These are phyloP conservation scores for Rhodofomes roseus DNA, from an alignment of 1,284 basidiomycete genomes.

Conservation along the genomic window DNA sequence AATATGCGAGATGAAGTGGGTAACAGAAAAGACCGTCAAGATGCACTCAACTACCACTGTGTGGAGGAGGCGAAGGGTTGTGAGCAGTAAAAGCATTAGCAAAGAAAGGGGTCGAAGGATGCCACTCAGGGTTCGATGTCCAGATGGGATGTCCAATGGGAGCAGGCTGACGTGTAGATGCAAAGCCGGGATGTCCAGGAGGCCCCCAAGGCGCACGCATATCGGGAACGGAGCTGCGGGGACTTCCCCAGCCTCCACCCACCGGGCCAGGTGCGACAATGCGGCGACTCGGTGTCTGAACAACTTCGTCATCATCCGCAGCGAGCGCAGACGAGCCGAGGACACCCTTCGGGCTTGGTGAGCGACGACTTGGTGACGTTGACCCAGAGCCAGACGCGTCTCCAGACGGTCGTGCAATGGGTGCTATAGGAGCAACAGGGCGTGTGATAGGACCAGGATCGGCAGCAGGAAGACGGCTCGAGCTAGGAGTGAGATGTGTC, in stretches of 20 bases:
- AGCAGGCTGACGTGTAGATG: slow-evolving; percentile 33
- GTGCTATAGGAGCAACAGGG: slow-evolving; percentile 43
- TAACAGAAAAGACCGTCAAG: slow-evolving; percentile 22
- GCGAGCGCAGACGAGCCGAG: slow-evolving; percentile 73
- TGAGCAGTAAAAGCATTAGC: slow-evolving; percentile 42
- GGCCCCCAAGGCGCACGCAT: slow-evolving; percentile 42
- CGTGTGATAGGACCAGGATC: slow-evolving; percentile 62
- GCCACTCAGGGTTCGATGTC: slow-evolving; percentile 43
- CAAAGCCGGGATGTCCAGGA: slow-evolving; percentile 27
- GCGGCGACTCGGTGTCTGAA: slow-evolving; percentile 44
- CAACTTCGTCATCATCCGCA: slow-evolving; percentile 77
- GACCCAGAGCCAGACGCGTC: slow-evolving; percentile 52
- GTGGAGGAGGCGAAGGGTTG: slow-evolving; percentile 48
- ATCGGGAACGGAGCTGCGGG: slow-evolving; percentile 29
- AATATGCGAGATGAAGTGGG: slow-evolving; percentile 17
- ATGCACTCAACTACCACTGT: slow-evolving; percentile 43
- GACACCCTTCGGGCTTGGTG: slow-evolving; percentile 70
- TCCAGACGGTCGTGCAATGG: slow-evolving; percentile 40
- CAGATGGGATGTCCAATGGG: slow-evolving; percentile 39
- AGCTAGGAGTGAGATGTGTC: slow-evolving; percentile 27
- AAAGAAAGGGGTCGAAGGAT: slow-evolving; percentile 42
- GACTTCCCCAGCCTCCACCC: slow-evolving; percentile 47
- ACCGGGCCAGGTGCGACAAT: slow-evolving; percentile 37
- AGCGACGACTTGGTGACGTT: slow-evolving; percentile 58
- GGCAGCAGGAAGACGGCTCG: slow-evolving; percentile 27